Percentiles rank a stretch among this genome's conserved stretches.
phyloP scores from a whole-genome alignment of 148 eudicot species.

The Talinum fruticosum region DNA sequence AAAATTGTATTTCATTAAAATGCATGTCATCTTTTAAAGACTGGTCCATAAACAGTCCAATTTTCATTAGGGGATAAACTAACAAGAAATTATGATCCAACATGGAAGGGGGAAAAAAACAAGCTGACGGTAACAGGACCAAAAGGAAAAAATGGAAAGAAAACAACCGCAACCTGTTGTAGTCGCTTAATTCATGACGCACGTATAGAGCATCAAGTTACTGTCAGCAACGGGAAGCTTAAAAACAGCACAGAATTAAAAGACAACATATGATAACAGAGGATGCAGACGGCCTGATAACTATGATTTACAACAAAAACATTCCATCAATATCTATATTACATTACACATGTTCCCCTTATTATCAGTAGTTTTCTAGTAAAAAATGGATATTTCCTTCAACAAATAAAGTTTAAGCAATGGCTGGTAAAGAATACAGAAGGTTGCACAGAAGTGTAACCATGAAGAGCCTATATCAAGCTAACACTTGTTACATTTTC shows the following conservation, averaged over 20 bases:
- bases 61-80: neutral
- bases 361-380: neutral
- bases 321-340: neutral
- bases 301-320: too few relatives aligned
- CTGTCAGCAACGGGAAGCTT: neutral
- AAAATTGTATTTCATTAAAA: neutral
- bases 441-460: neutral
- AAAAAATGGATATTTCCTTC: conserved; percentile 1
- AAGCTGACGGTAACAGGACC: neutral
- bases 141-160: neutral
- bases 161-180: neutral
- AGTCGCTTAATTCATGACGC: neutral
- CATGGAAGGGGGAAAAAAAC: neutral
- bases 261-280: neutral
- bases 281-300: neutral
- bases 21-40: neutral
- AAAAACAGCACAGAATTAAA: neutral
- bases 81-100: neutral
- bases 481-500: neutral
- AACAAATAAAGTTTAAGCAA: neutral
- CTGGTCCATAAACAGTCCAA: neutral
- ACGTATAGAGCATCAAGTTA: neutral
- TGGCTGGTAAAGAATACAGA: neutral
- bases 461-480: too few relatives aligned
- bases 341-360: neutral